Base-by-base conservation (phyloP, 2,329 filamentous ascomycete genomes). In the Hypoxylon sp. region DNA sequence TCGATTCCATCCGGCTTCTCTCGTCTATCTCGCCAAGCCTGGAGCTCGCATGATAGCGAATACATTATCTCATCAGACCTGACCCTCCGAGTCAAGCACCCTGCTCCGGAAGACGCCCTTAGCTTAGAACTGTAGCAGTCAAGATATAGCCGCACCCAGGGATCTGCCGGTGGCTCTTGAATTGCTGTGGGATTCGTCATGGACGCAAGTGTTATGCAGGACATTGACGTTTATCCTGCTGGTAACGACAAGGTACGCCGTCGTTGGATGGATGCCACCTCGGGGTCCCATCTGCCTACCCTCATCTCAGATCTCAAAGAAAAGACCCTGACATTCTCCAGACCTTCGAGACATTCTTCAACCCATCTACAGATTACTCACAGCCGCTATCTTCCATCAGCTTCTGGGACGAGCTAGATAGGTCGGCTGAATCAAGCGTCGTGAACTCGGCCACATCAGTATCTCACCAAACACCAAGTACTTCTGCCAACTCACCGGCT, bases 131-230 rank as follows among this genome's bases (percentile, higher is more conserved):
- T 50, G 45, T 60, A 58, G 43, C 58, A 60, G 24, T 61, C 54
- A 41, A 59, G 41, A 50, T 41, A 64, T 58, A 57, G 62, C 65
- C 56, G 54, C 62, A 60, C 62, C 54, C 18, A 56, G 61, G 55
- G 57, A 61, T 55, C 59, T 57, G 53, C 62, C 64, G 60, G 64
- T 65, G 65, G 37, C 54, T 55, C 63, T 62, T 52, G 40, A 59
- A 59, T 62, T 64, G 53, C 49, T 58, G 60, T 61, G 64, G 65
- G 62, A 66, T 62, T 72, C 70, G 71, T 71, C 69, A 73, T 73
- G 70, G 70, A 71, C 68, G 63, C 68, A 66, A 64, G 70, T 70
- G 70, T 70, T 65, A 71, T 72, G 64, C 70, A 72, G 66, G 70
- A 72, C 68, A 73, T 72, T 59, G 71, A 71, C 66, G 67, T 70